Conservation (phyloP, 139 green algal species). For the Dunaliella primolecta region DNA sequence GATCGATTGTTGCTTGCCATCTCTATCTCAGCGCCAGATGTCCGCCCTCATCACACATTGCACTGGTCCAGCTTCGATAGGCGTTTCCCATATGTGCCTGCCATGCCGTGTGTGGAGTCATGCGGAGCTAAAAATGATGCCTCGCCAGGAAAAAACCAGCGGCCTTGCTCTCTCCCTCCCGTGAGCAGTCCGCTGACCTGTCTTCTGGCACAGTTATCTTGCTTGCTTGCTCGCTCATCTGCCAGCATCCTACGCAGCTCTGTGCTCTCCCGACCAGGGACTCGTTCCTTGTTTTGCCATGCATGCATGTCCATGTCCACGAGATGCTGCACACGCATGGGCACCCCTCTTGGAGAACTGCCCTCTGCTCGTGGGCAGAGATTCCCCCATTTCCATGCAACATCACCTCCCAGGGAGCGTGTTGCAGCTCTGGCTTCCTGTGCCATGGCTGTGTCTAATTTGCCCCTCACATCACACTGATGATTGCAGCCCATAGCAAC, state of each 20-base stretch:
- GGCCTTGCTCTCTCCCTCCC: background rate
- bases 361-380: background rate
- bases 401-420: background rate
- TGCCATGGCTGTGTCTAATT: slow-evolving; percentile 4
- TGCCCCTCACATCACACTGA: background rate
- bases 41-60: background rate
- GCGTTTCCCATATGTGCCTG: slow-evolving; percentile 7
- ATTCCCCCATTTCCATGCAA: slow-evolving; percentile 13
- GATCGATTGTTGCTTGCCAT: background rate
- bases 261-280: background rate
- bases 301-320: no score
- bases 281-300: no score
- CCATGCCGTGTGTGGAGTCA: slow-evolving; percentile 3
- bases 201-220: slow-evolving; percentile 6
- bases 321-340: background rate
- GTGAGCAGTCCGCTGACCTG: slow-evolving; percentile 3
- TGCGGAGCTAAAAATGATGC: background rate
- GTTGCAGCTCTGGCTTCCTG: slow-evolving; percentile 6
- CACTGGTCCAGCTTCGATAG: slow-evolving; percentile 1
- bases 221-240: no score
- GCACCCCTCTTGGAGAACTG: slow-evolving; percentile 1
- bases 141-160: slow-evolving; percentile 12
- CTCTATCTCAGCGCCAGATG: background rate
- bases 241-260: no score
- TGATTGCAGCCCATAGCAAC: background rate